Percentiles rank a stretch among this genome's conserved stretches.
Evolutionary conservation across 371 early-diverging fungal genomes (phyloP).

Genomic region (Mortierella sp.): DNA sequence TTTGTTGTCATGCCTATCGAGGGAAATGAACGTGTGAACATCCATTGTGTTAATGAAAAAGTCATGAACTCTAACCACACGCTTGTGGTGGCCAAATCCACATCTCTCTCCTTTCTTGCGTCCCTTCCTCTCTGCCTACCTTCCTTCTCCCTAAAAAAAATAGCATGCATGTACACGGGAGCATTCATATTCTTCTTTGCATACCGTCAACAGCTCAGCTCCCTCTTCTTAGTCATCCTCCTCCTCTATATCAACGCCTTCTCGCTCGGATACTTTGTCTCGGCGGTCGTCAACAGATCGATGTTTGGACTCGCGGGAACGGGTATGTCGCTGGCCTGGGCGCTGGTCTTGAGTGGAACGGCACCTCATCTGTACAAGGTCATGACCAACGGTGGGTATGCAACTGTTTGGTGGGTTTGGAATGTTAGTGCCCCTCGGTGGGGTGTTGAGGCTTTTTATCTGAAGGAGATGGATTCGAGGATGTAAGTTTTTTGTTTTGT

Average conservation of each 20-base stretch:
- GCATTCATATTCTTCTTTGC: constrained; percentile 64
- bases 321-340: constrained; percentile 63
- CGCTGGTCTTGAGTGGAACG: constrained; percentile 54
- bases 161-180: constrained; percentile 60
- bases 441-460: constrained; percentile 56
- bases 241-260: constrained; percentile 50
- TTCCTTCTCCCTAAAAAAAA: neutral
- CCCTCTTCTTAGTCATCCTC: constrained; percentile 30
- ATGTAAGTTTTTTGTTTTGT: constrained; percentile 22
- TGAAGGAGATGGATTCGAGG: constrained; percentile 45
- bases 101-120: neutral
- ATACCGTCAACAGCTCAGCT: constrained; percentile 48
- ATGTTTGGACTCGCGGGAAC: constrained; percentile 60
- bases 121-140: neutral
- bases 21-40: too few relatives aligned
- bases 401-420: constrained; percentile 48
- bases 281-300: constrained; percentile 46
- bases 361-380: constrained; percentile 45
- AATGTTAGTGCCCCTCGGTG: constrained; percentile 47
- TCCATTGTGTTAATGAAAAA: neutral
- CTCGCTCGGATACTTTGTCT: constrained; percentile 62
- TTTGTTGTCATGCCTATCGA: too few relatives aligned
- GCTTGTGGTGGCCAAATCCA: neutral
- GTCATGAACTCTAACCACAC: neutral
- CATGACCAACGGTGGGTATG: constrained; percentile 31